These are phyloP conservation scores for Tetracladium marchalianum DNA, from an alignment of 495 filamentous ascomycete species.

Conservation along the genomic window DNA sequence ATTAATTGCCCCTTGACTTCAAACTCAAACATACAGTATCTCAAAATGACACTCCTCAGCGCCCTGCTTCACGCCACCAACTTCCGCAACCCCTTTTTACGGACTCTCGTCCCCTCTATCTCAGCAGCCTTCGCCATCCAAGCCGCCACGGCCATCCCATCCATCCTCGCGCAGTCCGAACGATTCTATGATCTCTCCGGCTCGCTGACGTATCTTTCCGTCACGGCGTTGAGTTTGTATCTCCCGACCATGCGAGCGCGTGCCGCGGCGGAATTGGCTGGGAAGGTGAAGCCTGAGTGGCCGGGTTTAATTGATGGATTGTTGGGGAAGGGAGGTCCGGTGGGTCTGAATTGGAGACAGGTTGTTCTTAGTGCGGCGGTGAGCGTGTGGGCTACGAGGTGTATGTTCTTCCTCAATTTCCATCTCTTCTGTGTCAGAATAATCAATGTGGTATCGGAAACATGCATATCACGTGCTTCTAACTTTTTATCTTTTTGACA, in stretches of 20 bases:
- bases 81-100: constrained; percentile 48
- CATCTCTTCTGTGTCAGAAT: background rate
- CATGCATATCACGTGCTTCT: background rate
- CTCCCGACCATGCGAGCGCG: constrained; percentile 46
- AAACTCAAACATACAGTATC: too few species aligned
- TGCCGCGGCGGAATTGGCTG: constrained; percentile 26
- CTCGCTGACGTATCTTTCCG: constrained; percentile 48
- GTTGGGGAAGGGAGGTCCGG: constrained; percentile 21
- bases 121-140: constrained; percentile 46
- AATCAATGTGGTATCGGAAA: background rate
- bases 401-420: constrained; percentile 28
- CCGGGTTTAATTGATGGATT: constrained; percentile 35
- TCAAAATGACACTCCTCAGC: constrained; percentile 36
- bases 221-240: constrained; percentile 45
- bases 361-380: constrained; percentile 45
- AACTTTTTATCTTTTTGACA: too few species aligned
- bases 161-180: constrained; percentile 44
- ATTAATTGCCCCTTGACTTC: too few species aligned
- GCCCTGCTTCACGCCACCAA: constrained; percentile 44
- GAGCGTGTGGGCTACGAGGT: constrained; percentile 44
- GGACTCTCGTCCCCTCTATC: constrained; percentile 47
- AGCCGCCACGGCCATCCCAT: constrained; percentile 45
- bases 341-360: constrained; percentile 50
- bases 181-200: constrained; percentile 58
- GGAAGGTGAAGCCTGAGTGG: constrained; percentile 30